Base-by-base conservation (phyloP, 169 alveolate species). In the Gregarina niphandrodes region DNA sequence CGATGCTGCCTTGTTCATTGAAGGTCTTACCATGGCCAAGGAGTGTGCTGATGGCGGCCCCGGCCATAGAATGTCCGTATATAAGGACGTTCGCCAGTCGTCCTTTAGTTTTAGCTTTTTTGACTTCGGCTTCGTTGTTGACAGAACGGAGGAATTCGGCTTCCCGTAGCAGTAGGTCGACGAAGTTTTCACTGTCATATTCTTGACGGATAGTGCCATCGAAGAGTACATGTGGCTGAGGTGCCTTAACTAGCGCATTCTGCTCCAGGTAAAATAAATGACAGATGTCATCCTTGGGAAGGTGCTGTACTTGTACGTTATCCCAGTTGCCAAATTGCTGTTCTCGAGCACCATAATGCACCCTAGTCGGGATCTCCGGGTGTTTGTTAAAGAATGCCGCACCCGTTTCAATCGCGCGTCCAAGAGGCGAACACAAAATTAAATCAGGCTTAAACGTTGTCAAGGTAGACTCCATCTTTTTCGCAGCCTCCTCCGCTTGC, bases 31-130 rank as follows among this genome's bases (percentile, higher is more conserved):
- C 53, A 16, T 21, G 13, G 16, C 53, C 53, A 5, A 45, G 11
- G 2, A 45, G 45, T 1, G 32, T 17, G 16, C 20, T 17, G 4
- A 45, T 31, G 2, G 53, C 53, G 4, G 53, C 53, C 0, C 53
- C 53, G 11, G 53, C 53, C 53, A 45, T 45, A 19, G 43, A 30
- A 21, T 45, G 53, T 3, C 53, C 53, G 37, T 45, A 45, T 4
- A 45, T 19, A 4, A 20, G 30, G 2, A 45, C 44, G 36, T 32
- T 24, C 17, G n/a, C n/a, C n/a, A 26, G 32, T n/a, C n/a, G n/a
- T n/a, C n/a, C n/a, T n/a, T n/a, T n/a, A n/a, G n/a, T n/a, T n/a
- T n/a, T n/a, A n/a, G n/a, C n/a, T n/a, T n/a, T n/a, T n/a, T n/a
- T n/a, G n/a, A n/a, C n/a, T n/a, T n/a, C n/a, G n/a, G n/a, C n/a